Percentiles rank a stretch among this genome's conserved stretches.
phyloP scores from a whole-genome alignment of 129 eudicot species.

The Arctium lappa region DNA sequence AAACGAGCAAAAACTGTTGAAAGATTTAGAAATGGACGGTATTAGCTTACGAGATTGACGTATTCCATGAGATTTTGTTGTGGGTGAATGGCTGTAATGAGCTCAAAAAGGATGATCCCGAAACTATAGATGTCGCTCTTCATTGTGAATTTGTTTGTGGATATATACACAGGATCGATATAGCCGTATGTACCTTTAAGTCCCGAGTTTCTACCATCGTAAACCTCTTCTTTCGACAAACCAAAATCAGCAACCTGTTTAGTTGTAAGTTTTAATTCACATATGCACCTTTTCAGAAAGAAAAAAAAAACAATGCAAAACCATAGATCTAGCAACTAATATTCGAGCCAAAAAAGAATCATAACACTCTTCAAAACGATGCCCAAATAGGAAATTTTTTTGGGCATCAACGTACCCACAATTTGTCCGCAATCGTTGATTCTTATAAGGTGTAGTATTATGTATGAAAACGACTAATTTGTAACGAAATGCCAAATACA shows the following conservation, averaged over 20 bases:
- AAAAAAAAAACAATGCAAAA: background rate
- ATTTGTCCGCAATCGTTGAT: background rate
- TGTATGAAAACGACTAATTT: background rate
- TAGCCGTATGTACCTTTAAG: constrained; percentile 97
- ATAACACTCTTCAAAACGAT: background rate
- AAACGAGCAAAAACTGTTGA: background rate
- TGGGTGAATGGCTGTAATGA: constrained; percentile 98
- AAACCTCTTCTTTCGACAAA: constrained; percentile 86
- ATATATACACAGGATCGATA: constrained; percentile 89
- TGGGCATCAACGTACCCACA: background rate
- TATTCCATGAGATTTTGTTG: constrained; percentile 94
- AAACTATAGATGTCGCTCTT: constrained; percentile 97
- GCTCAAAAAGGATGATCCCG: constrained; percentile 88
- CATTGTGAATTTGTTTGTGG: constrained; percentile 73
- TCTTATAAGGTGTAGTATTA: background rate
- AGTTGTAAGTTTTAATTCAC: background rate
- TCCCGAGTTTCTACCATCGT: constrained; percentile 78
- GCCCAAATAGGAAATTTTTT: background rate
- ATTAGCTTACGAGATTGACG: constrained; percentile 75
- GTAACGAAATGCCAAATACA: background rate
- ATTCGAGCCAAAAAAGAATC: background rate
- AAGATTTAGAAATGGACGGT: background rate
- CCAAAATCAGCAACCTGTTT: constrained; percentile 99
- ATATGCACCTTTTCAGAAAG: background rate
- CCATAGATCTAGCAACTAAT: background rate